A percentile compares a stretch with the other conserved stretches of the same genome.
phyloP scores from a whole-genome alignment of 2,329 filamentous ascomycete genomes.

The Curvularia lunata region DNA sequence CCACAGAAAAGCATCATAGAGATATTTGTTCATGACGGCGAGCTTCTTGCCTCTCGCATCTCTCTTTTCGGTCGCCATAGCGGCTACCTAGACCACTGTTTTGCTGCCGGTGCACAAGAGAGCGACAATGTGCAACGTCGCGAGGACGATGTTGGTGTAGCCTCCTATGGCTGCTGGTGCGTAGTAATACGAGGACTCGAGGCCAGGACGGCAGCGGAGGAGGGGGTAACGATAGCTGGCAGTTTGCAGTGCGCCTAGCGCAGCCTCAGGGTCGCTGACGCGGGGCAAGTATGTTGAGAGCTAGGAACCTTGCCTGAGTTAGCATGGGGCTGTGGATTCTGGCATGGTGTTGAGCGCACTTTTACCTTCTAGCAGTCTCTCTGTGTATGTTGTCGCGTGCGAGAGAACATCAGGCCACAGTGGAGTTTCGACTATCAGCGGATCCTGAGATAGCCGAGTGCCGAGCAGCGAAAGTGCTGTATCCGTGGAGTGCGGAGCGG shows the following conservation, averaged over 20 bases:
- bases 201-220: slow-evolving; percentile 20
- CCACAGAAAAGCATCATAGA: slow-evolving; percentile 80
- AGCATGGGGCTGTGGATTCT: slow-evolving; percentile 1
- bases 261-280: slow-evolving; percentile 15
- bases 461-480: slow-evolving; percentile 11
- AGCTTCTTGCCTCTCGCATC: slow-evolving; percentile 43
- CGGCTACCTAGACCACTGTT: slow-evolving; percentile 12
- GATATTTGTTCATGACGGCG: slow-evolving; percentile 70
- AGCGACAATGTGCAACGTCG: background rate
- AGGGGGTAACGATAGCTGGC: slow-evolving; percentile 17
- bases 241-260: slow-evolving; percentile 13
- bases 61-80: slow-evolving; percentile 21
- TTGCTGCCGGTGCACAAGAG: background rate
- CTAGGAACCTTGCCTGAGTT: slow-evolving; percentile 1
- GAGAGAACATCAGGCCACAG: slow-evolving; percentile 26
- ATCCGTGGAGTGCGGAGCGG: slow-evolving; percentile 14
- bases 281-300: background rate
- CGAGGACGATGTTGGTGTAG: slow-evolving; percentile 7
- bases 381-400: slow-evolving; percentile 14
- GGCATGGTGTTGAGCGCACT: slow-evolving; percentile 15
- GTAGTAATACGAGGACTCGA: slow-evolving; percentile 17
- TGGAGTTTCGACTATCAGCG: slow-evolving; percentile 1
- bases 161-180: slow-evolving; percentile 11
- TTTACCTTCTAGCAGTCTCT: slow-evolving; percentile 13
- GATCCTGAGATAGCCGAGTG: slow-evolving; percentile 26